Percentiles rank a stretch among this genome's conserved stretches.
phyloP scores from a whole-genome alignment of 2,329 filamentous ascomycete species.

The Phyllosticta citriasiana region DNA sequence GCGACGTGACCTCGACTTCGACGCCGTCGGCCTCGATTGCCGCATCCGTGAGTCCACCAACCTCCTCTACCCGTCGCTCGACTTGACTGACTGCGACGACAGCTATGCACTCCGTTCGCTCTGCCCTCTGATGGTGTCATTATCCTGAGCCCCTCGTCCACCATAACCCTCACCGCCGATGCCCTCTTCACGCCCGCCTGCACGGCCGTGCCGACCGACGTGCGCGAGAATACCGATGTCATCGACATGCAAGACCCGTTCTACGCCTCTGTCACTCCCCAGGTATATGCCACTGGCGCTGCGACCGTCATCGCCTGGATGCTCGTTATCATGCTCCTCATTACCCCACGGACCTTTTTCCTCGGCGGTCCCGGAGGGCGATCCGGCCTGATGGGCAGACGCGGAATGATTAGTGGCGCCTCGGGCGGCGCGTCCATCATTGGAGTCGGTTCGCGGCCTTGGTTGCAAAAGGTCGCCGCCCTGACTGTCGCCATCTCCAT shows the following conservation, averaged over 20 bases:
- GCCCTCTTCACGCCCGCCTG: slow-evolving; percentile 53
- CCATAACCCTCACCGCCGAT: slow-evolving; percentile 49
- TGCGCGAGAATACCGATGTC: slow-evolving; percentile 31
- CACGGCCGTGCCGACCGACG: slow-evolving; percentile 17
- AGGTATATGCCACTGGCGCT: slow-evolving; percentile 84
- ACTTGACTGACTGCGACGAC: slow-evolving; percentile 1
- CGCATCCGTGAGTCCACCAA: slow-evolving; percentile 3
- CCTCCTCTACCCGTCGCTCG: background rate
- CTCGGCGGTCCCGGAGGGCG: slow-evolving; percentile 58
- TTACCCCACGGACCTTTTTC: slow-evolving; percentile 89
- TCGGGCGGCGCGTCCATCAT: slow-evolving; percentile 53
- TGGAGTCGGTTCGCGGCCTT: slow-evolving; percentile 82
- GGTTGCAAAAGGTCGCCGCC: slow-evolving; percentile 68
- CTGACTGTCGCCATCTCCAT: slow-evolving; percentile 65
- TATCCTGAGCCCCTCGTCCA: slow-evolving; percentile 42
- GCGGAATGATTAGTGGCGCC: slow-evolving; percentile 77
- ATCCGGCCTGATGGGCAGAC: slow-evolving; percentile 66
- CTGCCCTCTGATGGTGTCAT: slow-evolving; percentile 50
- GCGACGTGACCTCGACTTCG: slow-evolving; percentile 2
- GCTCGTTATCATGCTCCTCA: slow-evolving; percentile 85
- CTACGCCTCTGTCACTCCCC: slow-evolving; percentile 85
- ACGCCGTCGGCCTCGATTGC: slow-evolving; percentile 5
- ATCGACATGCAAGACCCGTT: slow-evolving; percentile 71
- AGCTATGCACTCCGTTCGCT: slow-evolving; percentile 53
- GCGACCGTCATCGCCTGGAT: slow-evolving; percentile 87